Evolutionary conservation across 1,284 basidiomycete genomes (phyloP).

Genomic region (Irpex sp.): DNA sequence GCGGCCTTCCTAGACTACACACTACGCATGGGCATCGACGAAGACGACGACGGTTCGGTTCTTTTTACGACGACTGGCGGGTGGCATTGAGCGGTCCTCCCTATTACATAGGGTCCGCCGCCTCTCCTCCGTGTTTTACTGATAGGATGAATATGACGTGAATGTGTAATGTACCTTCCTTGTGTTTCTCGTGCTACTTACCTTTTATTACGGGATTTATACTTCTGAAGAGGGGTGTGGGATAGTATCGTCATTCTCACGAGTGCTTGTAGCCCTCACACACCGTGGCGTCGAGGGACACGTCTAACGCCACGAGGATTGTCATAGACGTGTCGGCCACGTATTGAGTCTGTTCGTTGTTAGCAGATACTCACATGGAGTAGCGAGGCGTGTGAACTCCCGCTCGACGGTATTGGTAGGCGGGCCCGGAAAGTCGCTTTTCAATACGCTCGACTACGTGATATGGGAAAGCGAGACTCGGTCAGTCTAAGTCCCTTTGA

Average conservation of each 20-base stretch:
- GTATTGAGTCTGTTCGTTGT: neutral
- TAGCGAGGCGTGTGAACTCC: neutral
- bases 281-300: neutral
- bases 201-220: neutral
- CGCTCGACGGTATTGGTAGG: neutral
- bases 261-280: neutral
- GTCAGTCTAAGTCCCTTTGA: neutral
- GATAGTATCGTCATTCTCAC: neutral
- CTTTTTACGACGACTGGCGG: neutral
- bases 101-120: too few relatives aligned
- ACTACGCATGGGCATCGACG: neutral
- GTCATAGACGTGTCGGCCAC: neutral
- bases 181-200: neutral
- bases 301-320: neutral
- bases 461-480: neutral
- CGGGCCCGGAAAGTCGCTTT: neutral
- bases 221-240: too few relatives aligned
- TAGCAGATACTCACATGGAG: neutral
- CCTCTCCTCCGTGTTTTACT: neutral
- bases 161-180: neutral
- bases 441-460: neutral
- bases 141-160: neutral
- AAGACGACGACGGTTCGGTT: neutral
- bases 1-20: neutral
- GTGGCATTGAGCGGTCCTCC: too few relatives aligned